phyloP scores from a whole-genome alignment of 1,139 yeast genomes.

The Candida tropicalis region DNA sequence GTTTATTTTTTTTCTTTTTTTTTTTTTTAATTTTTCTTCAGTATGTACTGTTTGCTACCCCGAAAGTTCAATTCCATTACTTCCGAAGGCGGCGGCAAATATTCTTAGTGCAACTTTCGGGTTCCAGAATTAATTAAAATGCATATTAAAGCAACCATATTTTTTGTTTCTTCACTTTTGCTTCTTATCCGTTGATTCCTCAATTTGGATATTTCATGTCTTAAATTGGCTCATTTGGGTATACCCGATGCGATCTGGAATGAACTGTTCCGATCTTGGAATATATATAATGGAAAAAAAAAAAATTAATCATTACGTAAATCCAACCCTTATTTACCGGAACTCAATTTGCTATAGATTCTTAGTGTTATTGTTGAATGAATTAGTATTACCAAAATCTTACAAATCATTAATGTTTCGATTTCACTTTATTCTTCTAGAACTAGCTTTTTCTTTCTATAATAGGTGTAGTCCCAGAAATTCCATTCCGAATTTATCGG shows the following conservation, averaged over 20 bases:
- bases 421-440: too few relatives aligned
- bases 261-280: not conserved
- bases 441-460: too few relatives aligned
- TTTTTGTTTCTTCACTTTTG: not conserved
- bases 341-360: too few relatives aligned
- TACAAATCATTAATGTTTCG: too few relatives aligned
- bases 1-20: not conserved
- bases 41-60: too few relatives aligned
- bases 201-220: constrained; percentile 1
- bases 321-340: constrained; percentile 1
- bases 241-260: constrained; percentile 3
- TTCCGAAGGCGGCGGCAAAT: constrained; percentile 3
- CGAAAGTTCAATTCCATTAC: constrained; percentile 1
- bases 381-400: too few relatives aligned
- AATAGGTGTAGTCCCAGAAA: too few relatives aligned
- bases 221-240: not conserved
- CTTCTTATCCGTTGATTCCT: constrained; percentile 1
- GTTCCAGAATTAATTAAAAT: too few relatives aligned
- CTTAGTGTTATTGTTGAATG: too few relatives aligned
- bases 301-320: not conserved
- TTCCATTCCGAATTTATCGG: too few relatives aligned
- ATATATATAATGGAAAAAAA: too few relatives aligned
- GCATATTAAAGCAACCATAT: constrained; percentile 1
- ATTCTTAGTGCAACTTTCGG: not conserved
- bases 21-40: not conserved